Evolutionary conservation across 2,329 filamentous ascomycete species (phyloP).

Genomic region (Phialophora chinensis): DNA sequence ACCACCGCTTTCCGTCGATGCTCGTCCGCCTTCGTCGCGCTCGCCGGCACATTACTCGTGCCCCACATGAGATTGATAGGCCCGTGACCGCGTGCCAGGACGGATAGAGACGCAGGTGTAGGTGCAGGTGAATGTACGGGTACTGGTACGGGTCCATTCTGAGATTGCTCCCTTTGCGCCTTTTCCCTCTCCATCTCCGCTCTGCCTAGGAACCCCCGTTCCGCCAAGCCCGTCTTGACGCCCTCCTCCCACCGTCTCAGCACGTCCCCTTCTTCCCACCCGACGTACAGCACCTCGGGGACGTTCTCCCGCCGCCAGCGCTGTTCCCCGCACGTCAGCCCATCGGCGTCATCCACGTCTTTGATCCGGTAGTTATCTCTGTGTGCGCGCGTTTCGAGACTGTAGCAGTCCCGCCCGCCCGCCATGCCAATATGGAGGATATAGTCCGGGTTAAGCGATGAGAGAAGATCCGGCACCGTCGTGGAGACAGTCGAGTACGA

Average conservation of each 20-base stretch:
- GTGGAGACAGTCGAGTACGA: slow-evolving; percentile 70
- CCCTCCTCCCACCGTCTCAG: slow-evolving; percentile 61
- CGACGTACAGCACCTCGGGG: slow-evolving; percentile 60
- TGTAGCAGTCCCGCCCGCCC: slow-evolving; percentile 67
- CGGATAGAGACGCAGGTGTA: background rate
- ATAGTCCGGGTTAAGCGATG: slow-evolving; percentile 63
- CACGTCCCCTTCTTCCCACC: slow-evolving; percentile 64
- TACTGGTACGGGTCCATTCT: background rate
- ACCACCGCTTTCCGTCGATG: slow-evolving; percentile 45
- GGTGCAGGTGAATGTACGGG: too few relatives aligned
- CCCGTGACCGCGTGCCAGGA: background rate
- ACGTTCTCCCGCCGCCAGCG: slow-evolving; percentile 59
- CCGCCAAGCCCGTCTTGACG: slow-evolving; percentile 23
- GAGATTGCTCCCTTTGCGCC: background rate
- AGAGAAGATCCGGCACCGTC: slow-evolving; percentile 69
- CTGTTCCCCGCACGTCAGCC: slow-evolving; percentile 54
- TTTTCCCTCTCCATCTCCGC: slow-evolving; percentile 11
- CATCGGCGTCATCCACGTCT: slow-evolving; percentile 68
- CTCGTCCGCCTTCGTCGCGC: slow-evolving; percentile 20
- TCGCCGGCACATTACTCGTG: slow-evolving; percentile 12
- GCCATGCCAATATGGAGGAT: slow-evolving; percentile 84
- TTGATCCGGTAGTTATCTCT: slow-evolving; percentile 72
- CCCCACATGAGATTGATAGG: slow-evolving; percentile 25
- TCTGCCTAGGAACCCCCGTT: slow-evolving; percentile 24
- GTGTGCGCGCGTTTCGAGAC: slow-evolving; percentile 72